Conservation (phyloP, 495 filamentous ascomycete genomes). For the Astrothelium macrocarpum region DNA sequence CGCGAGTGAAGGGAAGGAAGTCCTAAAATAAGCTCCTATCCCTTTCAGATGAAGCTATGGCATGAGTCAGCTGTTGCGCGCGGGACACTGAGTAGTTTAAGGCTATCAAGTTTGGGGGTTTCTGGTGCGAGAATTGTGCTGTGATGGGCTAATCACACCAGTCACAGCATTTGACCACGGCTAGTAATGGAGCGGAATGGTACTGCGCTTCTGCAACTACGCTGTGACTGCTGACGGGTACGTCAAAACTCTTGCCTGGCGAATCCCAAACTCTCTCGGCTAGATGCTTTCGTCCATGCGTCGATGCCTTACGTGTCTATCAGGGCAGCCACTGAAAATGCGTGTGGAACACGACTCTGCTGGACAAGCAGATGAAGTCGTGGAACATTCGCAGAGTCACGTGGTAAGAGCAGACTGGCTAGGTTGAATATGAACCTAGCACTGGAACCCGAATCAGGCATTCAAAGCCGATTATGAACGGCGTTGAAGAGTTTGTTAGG, state of each 20-base stretch:
- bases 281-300: background rate
- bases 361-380: constrained; percentile 1
- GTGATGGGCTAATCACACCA: background rate
- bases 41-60: background rate
- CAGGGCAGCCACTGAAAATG: background rate
- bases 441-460: background rate
- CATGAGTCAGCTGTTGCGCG: background rate
- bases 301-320: constrained; percentile 4
- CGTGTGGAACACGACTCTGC: constrained; percentile 4
- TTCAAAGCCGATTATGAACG: background rate
- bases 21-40: too few relatives aligned
- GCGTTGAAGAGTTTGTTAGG: background rate
- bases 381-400: background rate
- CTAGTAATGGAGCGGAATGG: too few relatives aligned
- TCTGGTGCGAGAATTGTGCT: background rate
- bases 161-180: background rate
- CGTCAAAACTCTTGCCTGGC: background rate
- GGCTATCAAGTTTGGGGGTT: background rate
- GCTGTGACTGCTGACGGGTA: background rate
- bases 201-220: too few relatives aligned
- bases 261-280: background rate
- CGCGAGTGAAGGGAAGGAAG: background rate
- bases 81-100: background rate
- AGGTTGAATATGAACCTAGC: background rate
- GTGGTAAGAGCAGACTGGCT: background rate